A percentile compares a stretch with the other conserved stretches of the same genome.
phyloP scores from a whole-genome alignment of 345 rosid species.

The Adansonia digitata region DNA sequence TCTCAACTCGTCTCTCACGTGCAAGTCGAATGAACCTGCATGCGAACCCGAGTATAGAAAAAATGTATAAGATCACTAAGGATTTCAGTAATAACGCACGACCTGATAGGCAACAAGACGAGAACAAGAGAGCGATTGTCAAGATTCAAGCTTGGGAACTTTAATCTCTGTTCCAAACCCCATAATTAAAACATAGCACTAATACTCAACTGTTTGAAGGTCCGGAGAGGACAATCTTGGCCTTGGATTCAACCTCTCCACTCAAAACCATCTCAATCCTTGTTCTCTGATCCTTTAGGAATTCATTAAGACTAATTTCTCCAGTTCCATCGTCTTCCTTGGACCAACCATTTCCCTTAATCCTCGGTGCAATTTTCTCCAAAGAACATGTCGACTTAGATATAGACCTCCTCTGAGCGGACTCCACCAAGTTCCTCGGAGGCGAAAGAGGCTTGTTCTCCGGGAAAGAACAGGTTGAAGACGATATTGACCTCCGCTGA shows the following conservation, averaged over 20 bases:
- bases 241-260: constrained; percentile 34
- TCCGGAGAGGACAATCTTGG: constrained; percentile 51
- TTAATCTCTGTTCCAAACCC: no score
- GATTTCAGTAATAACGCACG: no score
- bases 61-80: no score
- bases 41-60: no score
- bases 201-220: constrained; percentile 55
- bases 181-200: background rate
- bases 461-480: constrained; percentile 26
- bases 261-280: constrained; percentile 37
- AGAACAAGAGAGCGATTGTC: no score
- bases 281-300: constrained; percentile 44
- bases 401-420: constrained; percentile 38
- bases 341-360: constrained; percentile 11
- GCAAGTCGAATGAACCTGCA: background rate
- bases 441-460: constrained; percentile 40
- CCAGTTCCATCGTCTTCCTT: constrained; percentile 24
- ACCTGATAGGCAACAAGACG: no score
- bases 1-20: background rate
- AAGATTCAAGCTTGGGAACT: no score
- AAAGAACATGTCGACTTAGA: constrained; percentile 47
- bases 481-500: constrained; percentile 39
- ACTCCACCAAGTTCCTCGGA: constrained; percentile 48
- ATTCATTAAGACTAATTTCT: constrained; percentile 33
- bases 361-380: constrained; percentile 28